phyloP scores from a whole-genome alignment of 2,329 filamentous ascomycete genomes.

The Colletotrichum limetticola region DNA sequence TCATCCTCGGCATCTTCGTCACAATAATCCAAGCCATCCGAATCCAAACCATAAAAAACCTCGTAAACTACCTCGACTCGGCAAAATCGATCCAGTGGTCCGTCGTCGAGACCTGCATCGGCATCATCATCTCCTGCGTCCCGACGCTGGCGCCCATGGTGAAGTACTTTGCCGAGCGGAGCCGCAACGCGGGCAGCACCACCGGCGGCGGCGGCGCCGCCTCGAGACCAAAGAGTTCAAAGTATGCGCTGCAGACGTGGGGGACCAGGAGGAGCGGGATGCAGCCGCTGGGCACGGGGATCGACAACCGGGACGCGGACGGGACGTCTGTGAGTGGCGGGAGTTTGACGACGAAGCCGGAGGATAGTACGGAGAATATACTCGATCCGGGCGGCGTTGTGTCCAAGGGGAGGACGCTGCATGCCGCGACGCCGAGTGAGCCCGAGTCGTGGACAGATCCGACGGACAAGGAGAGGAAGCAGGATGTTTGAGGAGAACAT shows the following conservation, averaged over 20 bases:
- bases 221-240: slow-evolving; percentile 16
- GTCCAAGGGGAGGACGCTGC: neutral
- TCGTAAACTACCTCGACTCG: slow-evolving; percentile 57
- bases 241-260: slow-evolving; percentile 42
- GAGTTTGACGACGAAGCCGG: slow-evolving; percentile 6
- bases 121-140: slow-evolving; percentile 53
- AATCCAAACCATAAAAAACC: slow-evolving; percentile 57
- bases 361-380: slow-evolving; percentile 28
- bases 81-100: slow-evolving; percentile 56
- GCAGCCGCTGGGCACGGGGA: slow-evolving; percentile 30
- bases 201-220: slow-evolving; percentile 18
- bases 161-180: slow-evolving; percentile 46
- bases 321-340: neutral
- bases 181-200: slow-evolving; percentile 27
- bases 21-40: slow-evolving; percentile 62
- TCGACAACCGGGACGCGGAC: neutral
- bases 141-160: slow-evolving; percentile 56
- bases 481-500: neutral
- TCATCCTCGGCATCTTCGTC: slow-evolving; percentile 61
- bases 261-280: slow-evolving; percentile 37
- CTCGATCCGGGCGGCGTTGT: neutral
- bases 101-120: slow-evolving; percentile 55
- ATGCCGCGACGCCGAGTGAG: neutral
- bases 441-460: neutral
- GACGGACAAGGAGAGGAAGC: neutral